Evolutionary conservation across 2,329 filamentous ascomycete genomes (phyloP).

Genomic region (Hypocreales sp.): DNA sequence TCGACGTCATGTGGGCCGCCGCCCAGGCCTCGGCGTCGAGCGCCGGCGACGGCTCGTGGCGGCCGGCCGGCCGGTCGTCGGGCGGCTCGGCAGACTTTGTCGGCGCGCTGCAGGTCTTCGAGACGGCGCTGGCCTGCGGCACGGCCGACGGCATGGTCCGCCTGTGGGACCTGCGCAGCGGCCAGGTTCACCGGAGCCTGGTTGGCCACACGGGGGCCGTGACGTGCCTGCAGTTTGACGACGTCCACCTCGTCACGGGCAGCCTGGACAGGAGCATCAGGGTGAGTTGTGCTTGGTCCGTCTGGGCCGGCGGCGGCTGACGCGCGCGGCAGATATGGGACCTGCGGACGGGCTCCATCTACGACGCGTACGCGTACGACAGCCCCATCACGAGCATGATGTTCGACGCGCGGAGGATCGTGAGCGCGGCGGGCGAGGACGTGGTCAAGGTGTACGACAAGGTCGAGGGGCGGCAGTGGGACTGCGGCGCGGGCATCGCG

Average conservation of each 20-base stretch:
- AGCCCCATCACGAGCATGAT: slow-evolving; percentile 88
- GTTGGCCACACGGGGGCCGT: slow-evolving; percentile 93
- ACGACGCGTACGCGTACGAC: slow-evolving; percentile 93
- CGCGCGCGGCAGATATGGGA: slow-evolving; percentile 70
- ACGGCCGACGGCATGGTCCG: slow-evolving; percentile 96
- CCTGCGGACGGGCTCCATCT: slow-evolving; percentile 85
- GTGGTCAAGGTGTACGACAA: slow-evolving; percentile 98
- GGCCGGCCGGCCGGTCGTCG: slow-evolving; percentile 47
- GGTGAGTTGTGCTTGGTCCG: slow-evolving; percentile 48
- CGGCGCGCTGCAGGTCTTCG: slow-evolving; percentile 87
- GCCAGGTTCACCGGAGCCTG: slow-evolving; percentile 89
- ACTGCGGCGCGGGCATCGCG: slow-evolving; percentile 71
- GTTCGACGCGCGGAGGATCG: slow-evolving; percentile 85
- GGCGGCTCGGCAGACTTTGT: slow-evolving; percentile 75
- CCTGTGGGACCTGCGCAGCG: slow-evolving; percentile 89
- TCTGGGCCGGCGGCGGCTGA: not conserved
- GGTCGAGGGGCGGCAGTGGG: slow-evolving; percentile 89
- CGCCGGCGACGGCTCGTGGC: slow-evolving; percentile 51
- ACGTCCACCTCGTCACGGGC: slow-evolving; percentile 85
- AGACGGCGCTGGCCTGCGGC: slow-evolving; percentile 86
- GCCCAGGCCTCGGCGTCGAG: slow-evolving; percentile 67
- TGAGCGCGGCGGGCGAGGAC: slow-evolving; percentile 76
- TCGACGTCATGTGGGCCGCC: slow-evolving; percentile 96
- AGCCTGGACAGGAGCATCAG: slow-evolving; percentile 85
- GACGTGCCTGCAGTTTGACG: slow-evolving; percentile 90